A percentile compares a stretch with the other conserved stretches of the same genome.
Evolutionary conservation across 2,329 filamentous ascomycete species (phyloP).

Genomic region (Beauveria rudraprayagi): DNA sequence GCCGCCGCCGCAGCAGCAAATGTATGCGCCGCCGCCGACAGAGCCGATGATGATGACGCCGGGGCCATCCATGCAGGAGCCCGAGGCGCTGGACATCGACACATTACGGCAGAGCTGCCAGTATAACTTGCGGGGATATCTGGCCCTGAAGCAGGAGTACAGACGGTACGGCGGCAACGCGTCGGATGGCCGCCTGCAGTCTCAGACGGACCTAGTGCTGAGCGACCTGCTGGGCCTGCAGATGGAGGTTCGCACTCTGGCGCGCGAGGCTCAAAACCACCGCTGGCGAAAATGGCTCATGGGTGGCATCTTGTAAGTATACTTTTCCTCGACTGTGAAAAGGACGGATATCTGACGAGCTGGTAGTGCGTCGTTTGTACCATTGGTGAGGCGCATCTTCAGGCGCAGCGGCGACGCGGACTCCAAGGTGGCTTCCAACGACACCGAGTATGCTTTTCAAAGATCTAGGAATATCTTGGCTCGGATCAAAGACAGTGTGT

Average conservation of each 20-base stretch:
- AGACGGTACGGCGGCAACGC: slow-evolving; percentile 21
- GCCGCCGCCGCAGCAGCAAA: slow-evolving; percentile 22
- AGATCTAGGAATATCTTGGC: slow-evolving; percentile 41
- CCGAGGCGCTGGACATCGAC: slow-evolving; percentile 20
- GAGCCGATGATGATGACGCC: not conserved
- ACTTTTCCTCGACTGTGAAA: not conserved
- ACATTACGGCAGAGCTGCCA: slow-evolving; percentile 28
- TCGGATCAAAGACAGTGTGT: slow-evolving; percentile 39
- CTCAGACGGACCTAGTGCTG: slow-evolving; percentile 34
- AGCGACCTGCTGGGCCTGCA: slow-evolving; percentile 37
- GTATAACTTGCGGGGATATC: slow-evolving; percentile 28
- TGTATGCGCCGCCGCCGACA: slow-evolving; percentile 7
- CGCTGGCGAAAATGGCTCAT: slow-evolving; percentile 47
- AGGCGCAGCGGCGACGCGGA: slow-evolving; percentile 33
- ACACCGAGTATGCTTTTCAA: slow-evolving; percentile 50
- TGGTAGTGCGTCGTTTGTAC: slow-evolving; percentile 42
- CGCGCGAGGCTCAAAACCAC: slow-evolving; percentile 36
- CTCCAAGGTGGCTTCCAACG: slow-evolving; percentile 33
- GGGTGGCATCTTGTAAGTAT: slow-evolving; percentile 42
- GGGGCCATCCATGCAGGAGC: not conserved
- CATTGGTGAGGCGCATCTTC: slow-evolving; percentile 43
- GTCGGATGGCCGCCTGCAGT: slow-evolving; percentile 33
- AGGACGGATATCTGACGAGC: not conserved
- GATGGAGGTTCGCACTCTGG: slow-evolving; percentile 34
- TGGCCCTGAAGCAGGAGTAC: slow-evolving; percentile 25